Evolutionary conservation across 805 yeast species (phyloP), one percentile per base, ranked within the genome.

Genomic region (Suhomyces kilbournensis): DNA sequence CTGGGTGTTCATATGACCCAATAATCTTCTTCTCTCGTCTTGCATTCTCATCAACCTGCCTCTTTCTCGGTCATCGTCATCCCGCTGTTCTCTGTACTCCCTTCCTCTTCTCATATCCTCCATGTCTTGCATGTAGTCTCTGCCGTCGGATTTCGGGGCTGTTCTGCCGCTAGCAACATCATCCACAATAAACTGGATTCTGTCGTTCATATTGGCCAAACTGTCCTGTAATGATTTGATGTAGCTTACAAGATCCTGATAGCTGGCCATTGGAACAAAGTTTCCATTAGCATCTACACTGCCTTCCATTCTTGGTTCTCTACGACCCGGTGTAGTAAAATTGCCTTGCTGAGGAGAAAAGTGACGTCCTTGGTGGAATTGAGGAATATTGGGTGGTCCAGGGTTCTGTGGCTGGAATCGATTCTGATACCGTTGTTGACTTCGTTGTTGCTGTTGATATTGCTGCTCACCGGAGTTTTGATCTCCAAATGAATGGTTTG

Each of bases 231-330:
- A 56, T 1, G 61, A 51, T 19, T 65, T 67, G 3, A 75, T 68
- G 52, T 71, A 71, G 4, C 59, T 55, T n/a, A 69, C 68, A 44
- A 72, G 60, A 44, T 71, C 73, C 39, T 69, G 71, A 56, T 72
- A 72, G 48, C 61, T 64, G 3, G 64, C 61, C 50, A 65, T 53
- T 2, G 67, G 60, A 14, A 71, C 70, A 51, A 35, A 66, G 17
- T 58, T 60, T 55, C 12, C 26, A 40, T 22, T 40, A 1, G 44
- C 15, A 25, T 38, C 20, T 3, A 35, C 20, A 38, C 3, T 38
- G 7, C 22, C 42, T 38, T 38, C 42, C 22, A 30, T 12, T 30
- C 30, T 10, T 26, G 30, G 30, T 10, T 30, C 17, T n/a, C 12
- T n/a, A n/a, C 9, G 35, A 9, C 5, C 35, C 9, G 17, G 17